These are phyloP conservation scores for Suillus discolor DNA, from an alignment of 768 basidiomycete genomes.

Conservation along the genomic window DNA sequence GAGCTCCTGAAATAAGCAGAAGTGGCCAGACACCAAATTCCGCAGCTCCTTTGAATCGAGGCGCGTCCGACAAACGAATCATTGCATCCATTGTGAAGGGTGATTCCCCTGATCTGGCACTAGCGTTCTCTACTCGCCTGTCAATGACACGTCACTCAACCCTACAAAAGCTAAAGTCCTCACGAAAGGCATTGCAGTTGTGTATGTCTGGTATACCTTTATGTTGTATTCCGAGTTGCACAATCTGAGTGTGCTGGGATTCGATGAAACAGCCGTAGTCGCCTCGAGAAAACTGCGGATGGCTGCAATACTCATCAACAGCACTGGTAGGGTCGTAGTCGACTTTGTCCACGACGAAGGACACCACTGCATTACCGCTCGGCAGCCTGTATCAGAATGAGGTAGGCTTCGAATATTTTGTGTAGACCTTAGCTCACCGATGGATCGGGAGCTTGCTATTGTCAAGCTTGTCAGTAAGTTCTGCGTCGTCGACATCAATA, in stretches of 20 bases:
- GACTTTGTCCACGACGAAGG: constrained; percentile 79
- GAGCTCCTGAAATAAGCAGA: constrained; percentile 74
- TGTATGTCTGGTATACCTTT: constrained; percentile 55
- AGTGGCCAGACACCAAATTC: constrained; percentile 68
- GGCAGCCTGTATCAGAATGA: background rate
- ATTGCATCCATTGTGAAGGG: constrained; percentile 46
- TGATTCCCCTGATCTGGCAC: background rate
- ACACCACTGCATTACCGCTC: constrained; percentile 53
- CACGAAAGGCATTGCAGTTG: constrained; percentile 55
- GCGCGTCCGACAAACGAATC: constrained; percentile 58
- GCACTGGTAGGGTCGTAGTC: constrained; percentile 59
- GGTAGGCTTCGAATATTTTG: background rate
- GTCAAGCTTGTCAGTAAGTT: background rate
- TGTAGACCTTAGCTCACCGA: background rate
- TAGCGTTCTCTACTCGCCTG: background rate
- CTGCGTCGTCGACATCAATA: constrained; percentile 54
- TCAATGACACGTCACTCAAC: background rate
- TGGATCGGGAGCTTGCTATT: background rate
- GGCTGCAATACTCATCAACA: constrained; percentile 40
- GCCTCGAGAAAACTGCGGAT: constrained; percentile 58
- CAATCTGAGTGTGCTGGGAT: constrained; percentile 65
- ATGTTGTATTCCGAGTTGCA: constrained; percentile 80
- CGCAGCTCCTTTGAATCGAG: constrained; percentile 55
- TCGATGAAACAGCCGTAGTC: constrained; percentile 90
- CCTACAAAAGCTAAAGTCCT: constrained; percentile 16